A percentile compares a stretch with the other conserved stretches of the same genome.
These are phyloP conservation scores for Daldinia grandis DNA, from an alignment of 495 filamentous ascomycete species.

Conservation along the genomic window DNA sequence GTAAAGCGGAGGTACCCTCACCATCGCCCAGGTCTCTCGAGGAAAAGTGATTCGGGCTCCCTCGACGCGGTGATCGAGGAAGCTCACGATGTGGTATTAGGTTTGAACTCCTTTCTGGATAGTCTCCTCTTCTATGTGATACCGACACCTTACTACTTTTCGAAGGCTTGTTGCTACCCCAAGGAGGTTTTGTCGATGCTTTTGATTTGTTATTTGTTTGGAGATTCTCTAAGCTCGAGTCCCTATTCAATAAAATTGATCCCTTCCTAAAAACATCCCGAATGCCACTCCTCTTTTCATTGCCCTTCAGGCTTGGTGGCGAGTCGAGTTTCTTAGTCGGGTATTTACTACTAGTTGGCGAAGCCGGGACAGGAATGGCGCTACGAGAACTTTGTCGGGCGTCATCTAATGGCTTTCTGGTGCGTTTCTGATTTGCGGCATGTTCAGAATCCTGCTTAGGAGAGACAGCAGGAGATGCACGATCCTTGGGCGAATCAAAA, in stretches of 20 bases:
- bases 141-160: constrained; percentile 20
- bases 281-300: constrained; percentile 48
- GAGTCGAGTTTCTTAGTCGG: constrained; percentile 41
- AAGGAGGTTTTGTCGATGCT: constrained; percentile 26
- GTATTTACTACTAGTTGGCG: constrained; percentile 33
- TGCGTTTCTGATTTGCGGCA: constrained; percentile 57
- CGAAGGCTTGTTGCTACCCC: constrained; percentile 30
- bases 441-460: constrained; percentile 40
- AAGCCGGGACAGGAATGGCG: constrained; percentile 29
- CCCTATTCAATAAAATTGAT: constrained; percentile 42
- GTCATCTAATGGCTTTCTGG: constrained; percentile 45
- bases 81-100: constrained; percentile 42
- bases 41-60: constrained; percentile 49
- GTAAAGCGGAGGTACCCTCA: constrained; percentile 13
- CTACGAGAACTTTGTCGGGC: constrained; percentile 28
- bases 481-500: constrained; percentile 30
- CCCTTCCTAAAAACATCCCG: constrained; percentile 45
- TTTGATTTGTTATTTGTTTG: constrained; percentile 36
- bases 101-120: constrained; percentile 38
- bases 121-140: constrained; percentile 11
- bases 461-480: constrained; percentile 1
- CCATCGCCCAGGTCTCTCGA: constrained; percentile 42
- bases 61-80: constrained; percentile 53
- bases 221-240: constrained; percentile 41
- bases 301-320: constrained; percentile 2